Base-by-base conservation (phyloP, 192 early-diverging fungal species). In the Podila epigama region DNA sequence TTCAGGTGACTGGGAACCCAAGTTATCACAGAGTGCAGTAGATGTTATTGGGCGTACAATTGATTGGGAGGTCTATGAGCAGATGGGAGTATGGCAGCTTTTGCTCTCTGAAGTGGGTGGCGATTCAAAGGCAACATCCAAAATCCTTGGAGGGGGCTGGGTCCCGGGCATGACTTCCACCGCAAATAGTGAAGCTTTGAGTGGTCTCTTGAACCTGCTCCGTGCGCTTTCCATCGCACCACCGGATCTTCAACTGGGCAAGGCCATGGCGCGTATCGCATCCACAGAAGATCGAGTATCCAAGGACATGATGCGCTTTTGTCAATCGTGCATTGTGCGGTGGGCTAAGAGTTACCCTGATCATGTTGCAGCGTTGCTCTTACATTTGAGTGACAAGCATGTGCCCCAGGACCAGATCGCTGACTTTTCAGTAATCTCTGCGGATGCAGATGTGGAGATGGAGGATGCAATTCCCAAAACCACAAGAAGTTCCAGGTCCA, bases 81-180 rank as follows among this genome's bases (percentile, higher is more conserved):
- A 87, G 35, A 73, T 87, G 52, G 86, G 84, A 36, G 31, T 89
- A 36, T 89, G 88, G 88, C 85, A 89, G 58, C 33, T 89, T 50
- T 33, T 85, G 2, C 55, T 41, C 0, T 82, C 83, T 0, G 88
- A 87, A 56, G 10, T 84, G 2, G 58, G 66, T 7, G 88, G 79
- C 8, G 63, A 75, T 13, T 4, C 55, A 7, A 28, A 20, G 2
- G 59, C 68, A 0, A 61, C 71, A 12, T n/a, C 31, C 0, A 18
- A 11, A 1, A 31, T 86, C 12, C 68, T 80, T 1, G 27, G 37
- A 3, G 62, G 60, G 2, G 54, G 22, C 33, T 70, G 70, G 63
- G 31, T 81, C 18, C 70, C 60, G 0, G 13, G 39, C 0, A 34
- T 69, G 56, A 65, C 20, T 3, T 51, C 68, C 4, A 4, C 15